Evolutionary conservation across 2,329 filamentous ascomycete genomes (phyloP).

Genomic region (Dryadomyces quercus-mongolicae): DNA sequence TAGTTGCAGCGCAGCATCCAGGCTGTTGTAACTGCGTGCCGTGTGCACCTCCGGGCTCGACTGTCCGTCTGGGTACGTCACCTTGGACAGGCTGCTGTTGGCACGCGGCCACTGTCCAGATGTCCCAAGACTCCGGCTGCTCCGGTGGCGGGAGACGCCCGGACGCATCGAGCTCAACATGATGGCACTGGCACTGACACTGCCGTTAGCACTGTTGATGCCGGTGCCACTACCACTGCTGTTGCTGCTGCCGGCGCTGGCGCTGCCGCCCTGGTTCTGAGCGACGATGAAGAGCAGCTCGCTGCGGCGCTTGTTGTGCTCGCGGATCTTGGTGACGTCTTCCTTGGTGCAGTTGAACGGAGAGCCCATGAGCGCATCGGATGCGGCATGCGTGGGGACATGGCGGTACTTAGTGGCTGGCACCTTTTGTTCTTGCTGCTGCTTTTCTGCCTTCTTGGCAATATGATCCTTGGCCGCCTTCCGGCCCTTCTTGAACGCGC

Average conservation of each 20-base stretch:
- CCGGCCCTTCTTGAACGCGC: constrained; percentile 36
- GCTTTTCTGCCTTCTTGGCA: constrained; percentile 31
- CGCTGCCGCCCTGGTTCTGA: background rate
- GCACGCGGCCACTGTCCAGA: background rate
- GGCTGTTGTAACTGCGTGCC: constrained; percentile 11
- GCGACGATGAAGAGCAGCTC: constrained; percentile 20
- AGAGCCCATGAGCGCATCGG: constrained; percentile 42
- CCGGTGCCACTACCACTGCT: background rate
- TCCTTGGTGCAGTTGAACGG: constrained; percentile 37
- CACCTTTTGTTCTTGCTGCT: constrained; percentile 18
- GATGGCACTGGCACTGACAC: background rate
- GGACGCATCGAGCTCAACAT: no score
- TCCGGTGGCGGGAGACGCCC: no score
- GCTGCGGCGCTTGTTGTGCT: constrained; percentile 37
- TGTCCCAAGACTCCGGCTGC: no score
- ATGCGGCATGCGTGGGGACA: constrained; percentile 48
- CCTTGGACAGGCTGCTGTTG: constrained; percentile 8
- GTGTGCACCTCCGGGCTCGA: constrained; percentile 5
- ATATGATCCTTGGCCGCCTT: constrained; percentile 45
- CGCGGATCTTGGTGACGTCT: constrained; percentile 34
- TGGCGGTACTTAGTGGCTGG: constrained; percentile 38
- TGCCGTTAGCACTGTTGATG: background rate
- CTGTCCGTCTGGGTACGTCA: constrained; percentile 7
- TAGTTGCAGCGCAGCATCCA: constrained; percentile 8
- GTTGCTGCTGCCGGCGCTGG: background rate